These are phyloP conservation scores for Xylariales sp. DNA, from an alignment of 2,329 filamentous ascomycete species.

Conservation along the genomic window DNA sequence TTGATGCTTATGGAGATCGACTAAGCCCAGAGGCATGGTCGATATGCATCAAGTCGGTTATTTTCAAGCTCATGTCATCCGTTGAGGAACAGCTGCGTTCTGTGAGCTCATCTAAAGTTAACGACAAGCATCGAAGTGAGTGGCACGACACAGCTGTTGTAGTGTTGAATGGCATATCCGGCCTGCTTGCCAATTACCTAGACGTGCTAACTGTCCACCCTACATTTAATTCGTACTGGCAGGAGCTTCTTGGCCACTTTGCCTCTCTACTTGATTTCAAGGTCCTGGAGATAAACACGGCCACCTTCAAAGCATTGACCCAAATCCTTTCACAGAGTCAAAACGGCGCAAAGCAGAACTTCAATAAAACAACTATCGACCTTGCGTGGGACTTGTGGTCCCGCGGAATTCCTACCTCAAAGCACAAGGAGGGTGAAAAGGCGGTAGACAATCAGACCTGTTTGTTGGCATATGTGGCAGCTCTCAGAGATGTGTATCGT, in stretches of 20 bases:
- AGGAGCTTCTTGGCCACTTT: conserved; percentile 66
- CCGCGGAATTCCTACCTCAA: conserved; percentile 53
- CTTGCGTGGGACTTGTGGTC: conserved; percentile 68
- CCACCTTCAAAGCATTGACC: conserved; percentile 62
- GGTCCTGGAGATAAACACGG: conserved; percentile 66
- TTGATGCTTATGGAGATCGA: conserved; percentile 83
- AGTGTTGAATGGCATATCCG: conserved; percentile 67
- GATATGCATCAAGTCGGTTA: conserved; percentile 72
- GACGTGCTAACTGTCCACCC: conserved; percentile 62
- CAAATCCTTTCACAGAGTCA: conserved; percentile 54
- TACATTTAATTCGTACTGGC: conserved; percentile 71
- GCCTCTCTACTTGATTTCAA: conserved; percentile 57
- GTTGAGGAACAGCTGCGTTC: conserved; percentile 55
- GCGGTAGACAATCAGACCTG: conserved; percentile 70
- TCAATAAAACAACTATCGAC: conserved; percentile 50
- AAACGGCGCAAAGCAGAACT: conserved; percentile 36
- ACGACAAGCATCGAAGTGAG: conserved; percentile 44
- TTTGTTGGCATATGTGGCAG: conserved; percentile 76
- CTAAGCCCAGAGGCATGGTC: conserved; percentile 77
- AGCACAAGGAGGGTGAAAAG: conserved; percentile 36
- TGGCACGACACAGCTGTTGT: conserved; percentile 75
- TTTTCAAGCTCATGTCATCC: conserved; percentile 71
- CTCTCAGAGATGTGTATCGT: conserved; percentile 72
- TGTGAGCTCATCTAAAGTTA: conserved; percentile 30
- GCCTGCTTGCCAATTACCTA: conserved; percentile 71